Conservation (phyloP, 2,329 filamentous ascomycete genomes). For the Karstenula rhodostoma region DNA sequence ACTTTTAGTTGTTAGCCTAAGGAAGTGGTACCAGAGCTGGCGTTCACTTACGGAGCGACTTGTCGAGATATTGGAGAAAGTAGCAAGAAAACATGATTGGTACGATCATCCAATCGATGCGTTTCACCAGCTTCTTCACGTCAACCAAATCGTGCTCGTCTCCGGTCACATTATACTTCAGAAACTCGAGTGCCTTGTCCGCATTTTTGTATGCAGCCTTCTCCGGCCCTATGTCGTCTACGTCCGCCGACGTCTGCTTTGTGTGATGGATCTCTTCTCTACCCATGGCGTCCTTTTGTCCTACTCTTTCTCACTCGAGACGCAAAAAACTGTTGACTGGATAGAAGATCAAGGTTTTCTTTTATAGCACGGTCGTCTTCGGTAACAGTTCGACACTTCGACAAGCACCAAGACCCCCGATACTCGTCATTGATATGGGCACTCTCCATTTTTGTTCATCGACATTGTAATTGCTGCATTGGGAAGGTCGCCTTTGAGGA, state of each 20-base stretch:
- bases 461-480: not conserved
- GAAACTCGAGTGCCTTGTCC: slow-evolving; percentile 29
- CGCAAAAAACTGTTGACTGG: not conserved
- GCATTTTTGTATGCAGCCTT: slow-evolving; percentile 20
- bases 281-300: slow-evolving; percentile 11
- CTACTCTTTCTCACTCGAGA: not conserved
- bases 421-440: not conserved
- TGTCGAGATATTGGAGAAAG: slow-evolving; percentile 33
- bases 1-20: slow-evolving; percentile 7
- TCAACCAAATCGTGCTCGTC: slow-evolving; percentile 21
- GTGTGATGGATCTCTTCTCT: slow-evolving; percentile 19
- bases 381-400: not conserved
- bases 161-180: slow-evolving; percentile 22
- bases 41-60: slow-evolving; percentile 24
- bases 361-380: not conserved
- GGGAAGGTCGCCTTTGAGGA: not conserved
- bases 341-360: not conserved
- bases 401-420: not conserved
- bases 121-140: slow-evolving; percentile 24
- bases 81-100: slow-evolving; percentile 35
- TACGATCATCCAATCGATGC: slow-evolving; percentile 33
- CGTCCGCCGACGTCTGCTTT: slow-evolving; percentile 3
- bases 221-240: slow-evolving; percentile 17
- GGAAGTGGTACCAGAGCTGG: not conserved
- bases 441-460: not conserved